Evolutionary conservation across 228 moss, liverwort and hornwort genomes (phyloP).

Genomic region (Sphagnum magellanicum): DNA sequence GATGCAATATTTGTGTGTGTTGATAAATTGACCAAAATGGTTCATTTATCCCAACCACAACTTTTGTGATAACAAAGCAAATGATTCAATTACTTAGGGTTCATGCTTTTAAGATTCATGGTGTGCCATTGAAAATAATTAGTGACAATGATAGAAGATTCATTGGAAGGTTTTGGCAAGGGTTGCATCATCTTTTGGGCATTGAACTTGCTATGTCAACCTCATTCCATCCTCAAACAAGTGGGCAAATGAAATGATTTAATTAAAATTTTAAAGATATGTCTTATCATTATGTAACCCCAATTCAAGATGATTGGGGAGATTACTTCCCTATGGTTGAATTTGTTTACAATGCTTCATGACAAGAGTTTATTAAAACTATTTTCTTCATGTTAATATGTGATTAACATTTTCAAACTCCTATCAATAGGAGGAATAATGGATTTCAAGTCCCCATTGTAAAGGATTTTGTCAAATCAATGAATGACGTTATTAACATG

Average conservation of each 20-base stretch:
- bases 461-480: background rate
- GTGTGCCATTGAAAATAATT: background rate
- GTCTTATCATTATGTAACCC: background rate
- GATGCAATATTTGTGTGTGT: slow-evolving; percentile 1
- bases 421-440: background rate
- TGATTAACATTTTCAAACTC: background rate
- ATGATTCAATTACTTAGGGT: background rate
- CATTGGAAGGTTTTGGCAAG: background rate
- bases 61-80: background rate
- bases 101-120: background rate
- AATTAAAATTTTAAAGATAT: background rate
- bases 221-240: background rate
- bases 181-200: background rate
- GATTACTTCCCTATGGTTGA: background rate
- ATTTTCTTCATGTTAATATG: background rate
- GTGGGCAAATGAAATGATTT: background rate
- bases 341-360: background rate
- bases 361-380: background rate
- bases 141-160: background rate
- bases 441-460: background rate
- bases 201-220: background rate
- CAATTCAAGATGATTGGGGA: slow-evolving; percentile 1
- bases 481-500: background rate
- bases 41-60: background rate
- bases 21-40: slow-evolving; percentile 4